These are phyloP conservation scores for Rhododendron ferrugineum DNA, from an alignment of 148 eudicot species.

Conservation along the genomic window DNA sequence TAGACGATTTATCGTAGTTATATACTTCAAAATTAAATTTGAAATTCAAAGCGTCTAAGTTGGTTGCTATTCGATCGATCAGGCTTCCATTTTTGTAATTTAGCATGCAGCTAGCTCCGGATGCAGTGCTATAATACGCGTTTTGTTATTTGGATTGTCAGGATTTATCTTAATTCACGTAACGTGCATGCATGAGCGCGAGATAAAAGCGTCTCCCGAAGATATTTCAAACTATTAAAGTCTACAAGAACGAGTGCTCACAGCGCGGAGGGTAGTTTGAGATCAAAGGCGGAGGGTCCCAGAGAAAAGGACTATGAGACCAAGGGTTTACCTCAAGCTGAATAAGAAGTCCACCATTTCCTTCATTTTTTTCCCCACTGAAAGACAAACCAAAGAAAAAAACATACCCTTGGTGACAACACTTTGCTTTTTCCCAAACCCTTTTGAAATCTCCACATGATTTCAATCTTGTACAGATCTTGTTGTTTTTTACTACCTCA, in stretches of 20 bases:
- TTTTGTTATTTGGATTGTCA: neutral
- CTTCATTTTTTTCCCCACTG: slow-evolving; percentile 13
- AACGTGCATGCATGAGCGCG: neutral
- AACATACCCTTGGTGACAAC: slow-evolving; percentile 70
- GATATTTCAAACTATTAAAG: neutral
- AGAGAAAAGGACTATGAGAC: neutral
- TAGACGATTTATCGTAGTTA: neutral
- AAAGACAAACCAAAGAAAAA: slow-evolving; percentile 64
- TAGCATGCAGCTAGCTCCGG: neutral
- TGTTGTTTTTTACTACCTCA: slow-evolving; percentile 1
- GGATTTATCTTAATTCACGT: too few relatives aligned
- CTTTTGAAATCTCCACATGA: slow-evolving; percentile 24
- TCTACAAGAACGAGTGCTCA: neutral
- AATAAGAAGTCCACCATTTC: neutral
- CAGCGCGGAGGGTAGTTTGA: neutral
- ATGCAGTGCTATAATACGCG: neutral
- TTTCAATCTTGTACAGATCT: slow-evolving; percentile 17
- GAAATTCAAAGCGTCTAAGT: neutral
- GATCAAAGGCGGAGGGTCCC: neutral
- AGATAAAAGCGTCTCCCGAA: neutral
- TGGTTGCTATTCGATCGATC: neutral
- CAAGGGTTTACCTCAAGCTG: slow-evolving; percentile 5
- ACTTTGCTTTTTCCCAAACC: slow-evolving; percentile 59
- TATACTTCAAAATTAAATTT: neutral
- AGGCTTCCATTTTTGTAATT: neutral